Conservation (phyloP, 495 filamentous ascomycete genomes). For the Umbilicaria muhlenbergii region DNA sequence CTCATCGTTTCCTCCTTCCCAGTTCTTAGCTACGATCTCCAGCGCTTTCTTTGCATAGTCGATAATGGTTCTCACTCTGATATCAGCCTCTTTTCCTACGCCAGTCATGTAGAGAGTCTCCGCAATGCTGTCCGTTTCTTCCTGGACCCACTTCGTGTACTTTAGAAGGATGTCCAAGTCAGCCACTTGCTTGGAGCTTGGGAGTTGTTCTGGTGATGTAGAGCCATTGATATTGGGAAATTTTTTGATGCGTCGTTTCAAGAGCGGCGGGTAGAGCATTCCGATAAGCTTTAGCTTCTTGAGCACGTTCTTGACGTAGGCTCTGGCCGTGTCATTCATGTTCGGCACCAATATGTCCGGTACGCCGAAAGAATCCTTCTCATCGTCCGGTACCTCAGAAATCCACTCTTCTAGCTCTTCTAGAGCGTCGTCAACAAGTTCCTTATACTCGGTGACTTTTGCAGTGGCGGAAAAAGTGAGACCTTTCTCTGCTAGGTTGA, state of each 20-base stretch:
- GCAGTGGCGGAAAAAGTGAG: slow-evolving; percentile 43
- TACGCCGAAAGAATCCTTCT: slow-evolving; percentile 18
- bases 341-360: too few relatives aligned
- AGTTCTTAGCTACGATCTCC: slow-evolving; percentile 1
- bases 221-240: slow-evolving; percentile 7
- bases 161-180: slow-evolving; percentile 16
- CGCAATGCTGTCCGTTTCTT: slow-evolving; percentile 31
- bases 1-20: slow-evolving; percentile 23
- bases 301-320: too few relatives aligned
- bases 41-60: slow-evolving; percentile 14
- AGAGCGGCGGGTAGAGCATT: slow-evolving; percentile 10
- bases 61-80: slow-evolving; percentile 13
- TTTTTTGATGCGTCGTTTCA: slow-evolving; percentile 11
- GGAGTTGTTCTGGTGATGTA: neutral
- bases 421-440: slow-evolving; percentile 63
- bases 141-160: slow-evolving; percentile 24
- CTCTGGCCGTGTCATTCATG: too few relatives aligned
- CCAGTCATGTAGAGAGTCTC: slow-evolving; percentile 32
- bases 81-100: neutral
- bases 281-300: neutral
- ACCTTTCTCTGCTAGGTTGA: slow-evolving; percentile 44
- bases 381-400: slow-evolving; percentile 44
- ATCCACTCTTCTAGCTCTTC: slow-evolving; percentile 77
- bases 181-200: neutral
- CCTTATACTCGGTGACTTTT: slow-evolving; percentile 50